phyloP scores from a whole-genome alignment of 371 early-diverging fungal species.

The Saksenaea oblongispora region DNA sequence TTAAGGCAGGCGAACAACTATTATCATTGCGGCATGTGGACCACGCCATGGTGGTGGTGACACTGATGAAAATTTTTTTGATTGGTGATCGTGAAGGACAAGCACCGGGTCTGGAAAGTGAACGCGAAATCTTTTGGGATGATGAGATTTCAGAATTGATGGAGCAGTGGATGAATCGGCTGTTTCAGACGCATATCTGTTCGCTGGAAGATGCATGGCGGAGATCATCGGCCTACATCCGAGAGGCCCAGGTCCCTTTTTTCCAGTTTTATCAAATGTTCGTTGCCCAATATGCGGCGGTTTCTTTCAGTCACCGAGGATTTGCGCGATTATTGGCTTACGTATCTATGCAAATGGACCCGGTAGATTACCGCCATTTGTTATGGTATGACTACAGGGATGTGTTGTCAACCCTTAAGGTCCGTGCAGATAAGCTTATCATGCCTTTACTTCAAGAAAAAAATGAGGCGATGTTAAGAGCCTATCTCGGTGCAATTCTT shows the following conservation, averaged over 20 bases:
- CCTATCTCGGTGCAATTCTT: conserved; percentile 11
- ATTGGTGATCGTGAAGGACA: conserved; percentile 44
- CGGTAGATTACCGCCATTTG: conserved; percentile 49
- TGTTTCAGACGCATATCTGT: conserved; percentile 25
- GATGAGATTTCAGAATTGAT: conserved; percentile 37
- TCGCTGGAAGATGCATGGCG: conserved; percentile 43
- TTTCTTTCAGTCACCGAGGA: conserved; percentile 43
- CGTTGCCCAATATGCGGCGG: conserved; percentile 56
- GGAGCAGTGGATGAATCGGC: conserved; percentile 37
- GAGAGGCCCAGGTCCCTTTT: conserved; percentile 48
- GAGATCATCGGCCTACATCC: conserved; percentile 42
- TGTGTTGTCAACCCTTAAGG: conserved; percentile 29
- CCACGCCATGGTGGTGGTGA: conserved; percentile 43
- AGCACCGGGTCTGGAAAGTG: conserved; percentile 29
- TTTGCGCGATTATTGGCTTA: conserved; percentile 48
- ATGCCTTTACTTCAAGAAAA: background rate
- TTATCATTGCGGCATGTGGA: conserved; percentile 26
- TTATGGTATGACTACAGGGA: conserved; percentile 44
- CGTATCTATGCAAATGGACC: conserved; percentile 46
- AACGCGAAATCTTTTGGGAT: conserved; percentile 56
- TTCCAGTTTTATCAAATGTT: conserved; percentile 62
- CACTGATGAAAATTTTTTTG: conserved; percentile 56
- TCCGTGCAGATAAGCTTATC: conserved; percentile 17
- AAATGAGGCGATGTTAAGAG: conserved; percentile 6
- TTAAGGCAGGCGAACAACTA: conserved; percentile 27